Evolutionary conservation across 768 basidiomycete genomes (phyloP).

Genomic region (Hortiboletus campestris): DNA sequence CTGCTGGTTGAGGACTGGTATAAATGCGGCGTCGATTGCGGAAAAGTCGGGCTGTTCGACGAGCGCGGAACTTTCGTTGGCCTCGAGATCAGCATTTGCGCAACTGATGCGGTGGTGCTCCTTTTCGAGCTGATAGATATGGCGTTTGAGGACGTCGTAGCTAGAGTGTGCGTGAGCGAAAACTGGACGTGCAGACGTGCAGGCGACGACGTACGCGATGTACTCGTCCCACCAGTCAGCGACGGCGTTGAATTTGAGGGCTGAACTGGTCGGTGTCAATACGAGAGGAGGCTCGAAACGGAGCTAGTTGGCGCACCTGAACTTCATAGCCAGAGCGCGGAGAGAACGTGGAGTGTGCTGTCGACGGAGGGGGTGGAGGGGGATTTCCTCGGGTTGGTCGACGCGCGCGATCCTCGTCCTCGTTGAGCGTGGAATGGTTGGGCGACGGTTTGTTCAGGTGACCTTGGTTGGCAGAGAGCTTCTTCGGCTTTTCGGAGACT

Average conservation of each 20-base stretch:
- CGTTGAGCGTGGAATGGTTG: slow-evolving; percentile 12
- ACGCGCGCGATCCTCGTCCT: not conserved
- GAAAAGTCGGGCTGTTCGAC: slow-evolving; percentile 39
- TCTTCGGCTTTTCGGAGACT: not conserved
- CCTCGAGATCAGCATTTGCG: slow-evolving; percentile 56
- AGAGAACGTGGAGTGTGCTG: not conserved
- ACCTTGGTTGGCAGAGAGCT: not conserved
- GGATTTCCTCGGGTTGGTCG: slow-evolving; percentile 26
- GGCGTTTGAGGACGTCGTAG: slow-evolving; percentile 83
- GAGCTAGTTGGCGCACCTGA: slow-evolving; percentile 22
- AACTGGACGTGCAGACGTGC: not conserved
- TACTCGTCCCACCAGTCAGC: slow-evolving; percentile 94
- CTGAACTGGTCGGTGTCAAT: slow-evolving; percentile 48
- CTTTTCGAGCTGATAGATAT: slow-evolving; percentile 84
- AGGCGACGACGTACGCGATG: slow-evolving; percentile 61
- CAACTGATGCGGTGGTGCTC: slow-evolving; percentile 51
- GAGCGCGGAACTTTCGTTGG: slow-evolving; percentile 59
- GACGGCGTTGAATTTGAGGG: slow-evolving; percentile 88
- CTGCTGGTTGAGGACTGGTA: slow-evolving; percentile 77
- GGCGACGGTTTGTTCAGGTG: not conserved
- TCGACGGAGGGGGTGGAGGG: slow-evolving; percentile 15
- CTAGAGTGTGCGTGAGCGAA: slow-evolving; percentile 33
- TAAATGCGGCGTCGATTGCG: slow-evolving; percentile 59
- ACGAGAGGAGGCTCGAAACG: not conserved
- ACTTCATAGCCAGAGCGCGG: slow-evolving; percentile 31